These are phyloP conservation scores for Rhodotorula sp. DNA, from an alignment of 1,284 basidiomycete species.

Conservation along the genomic window DNA sequence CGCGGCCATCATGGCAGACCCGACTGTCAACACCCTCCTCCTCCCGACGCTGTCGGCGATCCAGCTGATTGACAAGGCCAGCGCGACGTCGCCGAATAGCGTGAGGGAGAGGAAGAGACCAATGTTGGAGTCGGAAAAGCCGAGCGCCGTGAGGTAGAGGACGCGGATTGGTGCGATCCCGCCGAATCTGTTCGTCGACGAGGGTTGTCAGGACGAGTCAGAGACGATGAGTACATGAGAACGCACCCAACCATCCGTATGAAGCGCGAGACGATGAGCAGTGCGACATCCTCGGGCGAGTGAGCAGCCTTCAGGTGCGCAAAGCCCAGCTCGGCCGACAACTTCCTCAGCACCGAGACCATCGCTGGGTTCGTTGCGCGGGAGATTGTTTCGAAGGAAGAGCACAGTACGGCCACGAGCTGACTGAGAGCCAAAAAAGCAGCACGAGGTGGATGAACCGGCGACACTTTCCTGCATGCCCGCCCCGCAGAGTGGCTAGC, in stretches of 20 bases:
- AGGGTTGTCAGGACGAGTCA: neutral
- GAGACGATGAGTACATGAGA: neutral
- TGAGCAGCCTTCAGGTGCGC: conserved; percentile 4
- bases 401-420: too few species aligned
- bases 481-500: too few species aligned
- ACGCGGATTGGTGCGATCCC: conserved; percentile 29
- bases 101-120: conserved; percentile 30
- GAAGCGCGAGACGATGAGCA: conserved; percentile 22
- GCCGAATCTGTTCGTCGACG: conserved; percentile 21
- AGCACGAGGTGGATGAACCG: too few species aligned
- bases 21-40: conserved; percentile 18
- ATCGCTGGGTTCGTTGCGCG: neutral
- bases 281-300: conserved; percentile 10
- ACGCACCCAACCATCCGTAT: conserved; percentile 30
- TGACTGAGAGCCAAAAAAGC: too few species aligned
- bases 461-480: too few species aligned
- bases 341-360: neutral
- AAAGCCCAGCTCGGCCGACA: conserved; percentile 18
- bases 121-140: conserved; percentile 10
- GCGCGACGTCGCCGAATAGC: conserved; percentile 29
- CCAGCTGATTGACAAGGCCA: conserved; percentile 27
- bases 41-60: conserved; percentile 25
- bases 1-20: conserved; percentile 18
- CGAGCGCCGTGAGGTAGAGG: conserved; percentile 17
- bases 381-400: too few species aligned